phyloP scores from a whole-genome alignment of 2,329 filamentous ascomycete genomes.

The Fusarium robinianum region DNA sequence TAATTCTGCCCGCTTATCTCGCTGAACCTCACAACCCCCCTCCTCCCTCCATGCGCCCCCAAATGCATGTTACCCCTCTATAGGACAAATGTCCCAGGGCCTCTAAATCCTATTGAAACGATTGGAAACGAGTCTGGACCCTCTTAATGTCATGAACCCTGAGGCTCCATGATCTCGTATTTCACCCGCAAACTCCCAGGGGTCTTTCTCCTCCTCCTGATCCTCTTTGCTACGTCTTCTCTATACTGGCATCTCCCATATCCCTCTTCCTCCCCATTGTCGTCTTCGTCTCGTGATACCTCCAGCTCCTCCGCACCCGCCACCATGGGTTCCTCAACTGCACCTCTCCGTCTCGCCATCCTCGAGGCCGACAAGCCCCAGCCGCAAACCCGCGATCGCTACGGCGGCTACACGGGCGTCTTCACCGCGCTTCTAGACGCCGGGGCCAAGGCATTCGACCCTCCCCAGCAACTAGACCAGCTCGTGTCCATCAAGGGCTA shows the following conservation, averaged over 20 bases:
- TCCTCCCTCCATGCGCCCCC: conserved; percentile 8
- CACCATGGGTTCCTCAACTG: conserved; percentile 25
- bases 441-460: conserved; percentile 54
- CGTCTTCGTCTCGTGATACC: background rate
- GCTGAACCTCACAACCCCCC: conserved; percentile 14
- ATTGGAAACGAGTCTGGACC: background rate
- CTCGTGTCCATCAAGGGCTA: conserved; percentile 65
- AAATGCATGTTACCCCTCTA: no score
- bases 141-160: background rate
- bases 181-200: conserved; percentile 5
- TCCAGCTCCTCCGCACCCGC: conserved; percentile 1
- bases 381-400: conserved; percentile 64
- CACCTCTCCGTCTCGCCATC: conserved; percentile 77
- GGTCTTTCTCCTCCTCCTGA: conserved; percentile 3
- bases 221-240: conserved; percentile 1
- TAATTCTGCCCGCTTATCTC: conserved; percentile 28
- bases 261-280: background rate
- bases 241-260: background rate
- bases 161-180: conserved; percentile 10
- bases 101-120: no score
- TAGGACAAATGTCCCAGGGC: no score
- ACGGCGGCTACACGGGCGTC: conserved; percentile 73
- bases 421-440: conserved; percentile 64
- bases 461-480: conserved; percentile 46
- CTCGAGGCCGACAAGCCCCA: conserved; percentile 86